Evolutionary conservation across 306 rosid genomes (phyloP).

Genomic region (Inga laurina): DNA sequence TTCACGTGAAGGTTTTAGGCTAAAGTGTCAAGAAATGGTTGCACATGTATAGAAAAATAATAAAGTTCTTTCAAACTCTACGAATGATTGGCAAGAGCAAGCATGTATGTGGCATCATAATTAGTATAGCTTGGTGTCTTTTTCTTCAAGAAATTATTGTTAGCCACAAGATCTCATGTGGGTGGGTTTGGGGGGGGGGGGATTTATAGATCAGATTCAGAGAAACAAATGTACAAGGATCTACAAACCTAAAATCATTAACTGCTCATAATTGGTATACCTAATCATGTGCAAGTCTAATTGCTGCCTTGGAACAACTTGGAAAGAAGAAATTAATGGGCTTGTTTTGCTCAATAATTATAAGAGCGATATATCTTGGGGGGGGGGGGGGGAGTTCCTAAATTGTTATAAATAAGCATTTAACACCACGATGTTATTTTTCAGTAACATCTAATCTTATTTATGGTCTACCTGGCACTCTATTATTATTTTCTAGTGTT

Average conservation of each 20-base stretch:
- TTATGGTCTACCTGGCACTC: too few species aligned
- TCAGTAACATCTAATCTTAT: too few species aligned
- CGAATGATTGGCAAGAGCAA: conserved; percentile 34
- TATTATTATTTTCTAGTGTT: too few species aligned
- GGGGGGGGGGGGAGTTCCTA: not conserved
- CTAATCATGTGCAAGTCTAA: conserved; percentile 42
- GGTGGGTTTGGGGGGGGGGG: not conserved
- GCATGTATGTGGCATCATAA: conserved; percentile 5
- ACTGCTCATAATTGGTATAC: conserved; percentile 28
- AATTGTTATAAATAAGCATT: too few species aligned
- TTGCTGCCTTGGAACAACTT: conserved; percentile 26
- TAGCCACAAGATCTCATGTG: conserved; percentile 28
- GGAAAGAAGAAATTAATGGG: conserved; percentile 36
- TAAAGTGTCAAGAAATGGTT: conserved; percentile 25
- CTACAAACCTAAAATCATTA: conserved; percentile 29
- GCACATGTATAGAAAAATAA: conserved; percentile 24
- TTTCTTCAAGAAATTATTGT: conserved; percentile 24
- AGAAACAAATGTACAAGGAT: conserved; percentile 14
- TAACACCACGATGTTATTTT: too few species aligned
- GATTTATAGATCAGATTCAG: conserved; percentile 26
- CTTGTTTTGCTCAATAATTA: conserved; percentile 32
- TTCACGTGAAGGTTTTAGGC: conserved; percentile 34
- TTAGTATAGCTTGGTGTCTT: not conserved
- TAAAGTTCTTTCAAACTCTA: conserved; percentile 32
- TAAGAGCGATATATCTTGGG: not conserved